Conservation (phyloP, 148 eudicot genomes). For the Vaccinium corymbosum region DNA sequence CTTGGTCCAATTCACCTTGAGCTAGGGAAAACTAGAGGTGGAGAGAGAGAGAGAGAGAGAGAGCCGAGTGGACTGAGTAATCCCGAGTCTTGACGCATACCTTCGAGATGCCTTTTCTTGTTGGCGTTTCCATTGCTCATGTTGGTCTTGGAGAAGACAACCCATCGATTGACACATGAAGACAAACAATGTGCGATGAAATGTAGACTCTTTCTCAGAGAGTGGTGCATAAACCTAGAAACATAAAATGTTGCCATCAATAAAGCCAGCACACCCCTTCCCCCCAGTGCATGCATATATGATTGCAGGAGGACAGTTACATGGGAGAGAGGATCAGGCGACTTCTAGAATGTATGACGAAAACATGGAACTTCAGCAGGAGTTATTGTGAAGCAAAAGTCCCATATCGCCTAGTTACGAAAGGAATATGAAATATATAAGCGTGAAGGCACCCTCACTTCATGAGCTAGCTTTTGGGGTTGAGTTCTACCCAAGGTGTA, state of each 20-base stretch:
- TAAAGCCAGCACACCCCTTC: background rate
- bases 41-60: background rate
- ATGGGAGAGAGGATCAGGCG: background rate
- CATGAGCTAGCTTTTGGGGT: too few species aligned
- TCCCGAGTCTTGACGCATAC: conserved; percentile 28
- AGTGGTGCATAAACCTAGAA: conserved; percentile 75
- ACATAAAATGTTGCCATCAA: conserved; percentile 11
- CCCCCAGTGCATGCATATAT: background rate
- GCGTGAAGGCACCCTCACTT: too few species aligned
- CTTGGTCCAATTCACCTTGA: background rate
- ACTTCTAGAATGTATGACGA: background rate
- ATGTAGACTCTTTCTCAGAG: conserved; percentile 56
- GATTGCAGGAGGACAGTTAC: background rate
- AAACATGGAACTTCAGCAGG: background rate
- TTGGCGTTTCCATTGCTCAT: conserved; percentile 79
- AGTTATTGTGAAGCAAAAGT: background rate
- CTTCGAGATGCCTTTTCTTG: conserved; percentile 58
- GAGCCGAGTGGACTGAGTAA: background rate
- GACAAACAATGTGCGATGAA: conserved; percentile 69
- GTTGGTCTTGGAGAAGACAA: conserved; percentile 81
- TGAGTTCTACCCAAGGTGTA: too few species aligned
- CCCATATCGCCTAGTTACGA: too few species aligned
- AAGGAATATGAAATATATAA: too few species aligned
- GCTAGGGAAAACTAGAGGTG: background rate
- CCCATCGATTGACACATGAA: conserved; percentile 86